phyloP scores from a whole-genome alignment of 805 yeast genomes.

The Saccharomycopsis selenospora region DNA sequence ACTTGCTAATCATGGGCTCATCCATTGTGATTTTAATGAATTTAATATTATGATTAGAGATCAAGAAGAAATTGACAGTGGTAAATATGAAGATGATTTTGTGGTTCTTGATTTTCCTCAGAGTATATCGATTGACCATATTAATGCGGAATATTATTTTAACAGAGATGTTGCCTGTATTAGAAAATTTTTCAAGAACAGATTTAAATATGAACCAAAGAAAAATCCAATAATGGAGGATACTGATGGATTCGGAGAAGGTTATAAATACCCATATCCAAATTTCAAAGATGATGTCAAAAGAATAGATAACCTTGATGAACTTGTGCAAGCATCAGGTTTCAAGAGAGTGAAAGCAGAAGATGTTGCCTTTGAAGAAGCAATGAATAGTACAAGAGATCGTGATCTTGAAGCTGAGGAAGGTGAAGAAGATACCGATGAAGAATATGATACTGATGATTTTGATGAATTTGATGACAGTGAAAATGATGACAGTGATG shows the following conservation, averaged over 20 bases:
- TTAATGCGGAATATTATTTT: conserved; percentile 81
- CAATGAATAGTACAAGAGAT: conserved; percentile 22
- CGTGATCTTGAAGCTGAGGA: conserved; percentile 41
- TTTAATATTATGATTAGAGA: conserved; percentile 86
- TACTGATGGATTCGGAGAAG: conserved; percentile 75
- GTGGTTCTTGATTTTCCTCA: conserved; percentile 98
- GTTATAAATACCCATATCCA: conserved; percentile 71
- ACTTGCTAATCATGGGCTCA: conserved; percentile 80
- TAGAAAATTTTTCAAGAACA: conserved; percentile 70
- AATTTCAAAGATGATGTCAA: conserved; percentile 67
- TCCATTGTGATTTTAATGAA: conserved; percentile 97
- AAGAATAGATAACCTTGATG: conserved; percentile 65
- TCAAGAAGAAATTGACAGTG: conserved; percentile 37
- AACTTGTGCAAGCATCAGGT: conserved; percentile 90
- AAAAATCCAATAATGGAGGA: conserved; percentile 67
- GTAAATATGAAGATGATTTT: conserved; percentile 53
- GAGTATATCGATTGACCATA: conserved; percentile 88
- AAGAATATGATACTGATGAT: conserved; percentile 29
- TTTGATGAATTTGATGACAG: conserved; percentile 25
- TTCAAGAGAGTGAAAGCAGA: conserved; percentile 32
- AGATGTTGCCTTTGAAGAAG: conserved; percentile 29
- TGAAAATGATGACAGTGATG: conserved; percentile 28
- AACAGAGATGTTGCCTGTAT: conserved; percentile 91
- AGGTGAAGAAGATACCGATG: conserved; percentile 23
- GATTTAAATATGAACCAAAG: conserved; percentile 65